Base-by-base conservation (phyloP, 2,329 filamentous ascomycete species). In the Penicillium concentricum region DNA sequence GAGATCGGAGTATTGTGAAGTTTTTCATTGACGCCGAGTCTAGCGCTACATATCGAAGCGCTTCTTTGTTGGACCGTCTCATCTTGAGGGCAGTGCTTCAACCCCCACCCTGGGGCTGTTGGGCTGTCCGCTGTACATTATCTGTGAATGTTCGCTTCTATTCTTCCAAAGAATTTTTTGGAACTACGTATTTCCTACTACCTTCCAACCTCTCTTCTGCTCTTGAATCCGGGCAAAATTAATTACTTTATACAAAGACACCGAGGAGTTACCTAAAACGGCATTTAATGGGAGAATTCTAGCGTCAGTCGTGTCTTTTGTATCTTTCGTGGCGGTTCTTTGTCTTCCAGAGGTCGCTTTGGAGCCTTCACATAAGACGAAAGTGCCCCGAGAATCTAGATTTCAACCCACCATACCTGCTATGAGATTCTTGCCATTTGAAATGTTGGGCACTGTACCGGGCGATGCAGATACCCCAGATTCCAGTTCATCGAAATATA, bases 51-150 rank as follows among this genome's bases (percentile, higher is more conserved):
- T 42, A 20, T 35, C 16, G 18, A 50, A 50, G 37, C 30, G 30
- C 52, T 51, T 55, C 46, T 43, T 55, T 51, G 52, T 55, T 37
- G 32, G 43, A 34, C 28, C 43, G 37, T 43, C 49, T 44, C 49
- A 46, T 47, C 41, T 30, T 22, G 30, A 52, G 32, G 46, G 52
- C 46, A 51, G 45, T 55, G 52, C 52, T 51, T 37, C 10, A 28
- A 46, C 24, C 52, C 49, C 52, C 52, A 43, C 45, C 15, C 6
- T 20, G n/a, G 37, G 44, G 45, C 38, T 22, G 30, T 30, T 55
- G 22, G 24, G 18, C 38, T 54, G 51, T 37, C 26, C 7, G 13
- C 3, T 20, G 28, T 41, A 51, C n/a, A 35, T 32, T 18, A 20
- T 20, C 26, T 37, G 38, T 18, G 34, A 15, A 26, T 20, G 4